Evolutionary conservation across 441 rosid genomes (phyloP).

Genomic region (Populus trichocarpa): DNA sequence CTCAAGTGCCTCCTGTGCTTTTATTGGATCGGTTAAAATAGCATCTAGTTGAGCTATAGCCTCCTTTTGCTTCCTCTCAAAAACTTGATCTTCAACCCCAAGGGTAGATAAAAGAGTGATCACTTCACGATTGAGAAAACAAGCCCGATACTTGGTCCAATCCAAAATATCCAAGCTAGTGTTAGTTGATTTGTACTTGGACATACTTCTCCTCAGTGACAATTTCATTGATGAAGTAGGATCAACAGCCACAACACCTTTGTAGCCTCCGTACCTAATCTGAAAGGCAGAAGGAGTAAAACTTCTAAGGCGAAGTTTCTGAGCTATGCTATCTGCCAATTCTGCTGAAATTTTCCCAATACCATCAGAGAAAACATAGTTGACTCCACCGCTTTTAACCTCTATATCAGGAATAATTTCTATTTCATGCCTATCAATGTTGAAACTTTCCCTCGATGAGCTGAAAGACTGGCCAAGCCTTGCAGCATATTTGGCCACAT

Average conservation of each 20-base stretch:
- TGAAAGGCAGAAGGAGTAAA: constrained; percentile 47
- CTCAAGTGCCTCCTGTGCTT: constrained; percentile 65
- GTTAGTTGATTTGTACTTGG: constrained; percentile 35
- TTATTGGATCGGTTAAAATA: constrained; percentile 46
- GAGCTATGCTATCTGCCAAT: constrained; percentile 33
- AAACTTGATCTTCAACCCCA: constrained; percentile 33
- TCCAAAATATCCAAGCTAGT: constrained; percentile 40
- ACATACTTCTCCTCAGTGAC: constrained; percentile 46
- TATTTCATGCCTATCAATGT: constrained; percentile 27
- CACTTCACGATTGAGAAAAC: constrained; percentile 47
- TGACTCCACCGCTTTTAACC: not conserved
- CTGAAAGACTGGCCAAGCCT: constrained; percentile 59
- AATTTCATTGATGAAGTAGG: constrained; percentile 36
- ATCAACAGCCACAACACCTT: constrained; percentile 59
- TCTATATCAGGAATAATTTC: constrained; percentile 38
- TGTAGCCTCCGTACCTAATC: constrained; percentile 52
- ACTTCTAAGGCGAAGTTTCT: constrained; percentile 31
- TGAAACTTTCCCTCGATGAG: constrained; percentile 56
- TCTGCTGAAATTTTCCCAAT: constrained; percentile 50
- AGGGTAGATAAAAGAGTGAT: constrained; percentile 47
- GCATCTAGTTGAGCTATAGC: constrained; percentile 43
- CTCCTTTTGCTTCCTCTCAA: constrained; percentile 52
- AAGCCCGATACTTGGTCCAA: constrained; percentile 44
- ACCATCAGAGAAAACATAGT: constrained; percentile 50
- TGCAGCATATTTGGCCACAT: constrained; percentile 64